These are phyloP conservation scores for Apiospora koreana DNA, from an alignment of 2,329 filamentous ascomycete species.

Conservation along the genomic window DNA sequence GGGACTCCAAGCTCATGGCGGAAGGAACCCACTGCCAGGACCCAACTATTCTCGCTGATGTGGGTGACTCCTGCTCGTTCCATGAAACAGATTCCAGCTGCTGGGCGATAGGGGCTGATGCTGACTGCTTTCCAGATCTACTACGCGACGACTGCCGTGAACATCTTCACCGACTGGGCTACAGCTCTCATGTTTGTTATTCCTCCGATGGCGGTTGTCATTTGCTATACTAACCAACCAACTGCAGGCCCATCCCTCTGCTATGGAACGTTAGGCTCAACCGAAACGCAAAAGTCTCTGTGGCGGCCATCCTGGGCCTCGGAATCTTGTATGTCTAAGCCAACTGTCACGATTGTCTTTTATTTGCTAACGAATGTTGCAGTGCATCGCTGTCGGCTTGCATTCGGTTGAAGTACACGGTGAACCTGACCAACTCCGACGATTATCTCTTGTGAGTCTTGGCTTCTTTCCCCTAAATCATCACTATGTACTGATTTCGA, in stretches of 20 bases:
- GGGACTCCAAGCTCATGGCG: conserved; percentile 14
- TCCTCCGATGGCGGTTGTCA: not conserved
- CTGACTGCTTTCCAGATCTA: conserved; percentile 15
- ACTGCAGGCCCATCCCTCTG: conserved; percentile 19
- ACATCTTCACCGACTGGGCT: conserved; percentile 22
- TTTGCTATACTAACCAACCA: not conserved
- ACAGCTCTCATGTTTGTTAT: conserved; percentile 18
- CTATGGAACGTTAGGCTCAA: conserved; percentile 24
- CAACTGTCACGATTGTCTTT: not conserved
- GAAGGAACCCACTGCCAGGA: conserved; percentile 18
- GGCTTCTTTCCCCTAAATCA: not conserved
- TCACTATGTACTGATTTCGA: not conserved
- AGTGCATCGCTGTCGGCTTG: conserved; percentile 21
- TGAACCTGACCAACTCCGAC: conserved; percentile 18
- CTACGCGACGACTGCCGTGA: conserved; percentile 23
- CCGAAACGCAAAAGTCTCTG: conserved; percentile 21
- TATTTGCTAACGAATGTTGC: not conserved
- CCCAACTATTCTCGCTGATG: conserved; percentile 17
- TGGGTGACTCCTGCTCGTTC: not conserved
- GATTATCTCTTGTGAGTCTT: conserved; percentile 20
- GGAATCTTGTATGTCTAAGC: conserved; percentile 17
- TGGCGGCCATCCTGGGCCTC: conserved; percentile 21
- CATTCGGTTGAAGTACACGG: conserved; percentile 23
- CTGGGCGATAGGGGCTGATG: not conserved
- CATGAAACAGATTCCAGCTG: not conserved